Conservation (phyloP, 257 asterid genomes). For the Misopates orontium region DNA sequence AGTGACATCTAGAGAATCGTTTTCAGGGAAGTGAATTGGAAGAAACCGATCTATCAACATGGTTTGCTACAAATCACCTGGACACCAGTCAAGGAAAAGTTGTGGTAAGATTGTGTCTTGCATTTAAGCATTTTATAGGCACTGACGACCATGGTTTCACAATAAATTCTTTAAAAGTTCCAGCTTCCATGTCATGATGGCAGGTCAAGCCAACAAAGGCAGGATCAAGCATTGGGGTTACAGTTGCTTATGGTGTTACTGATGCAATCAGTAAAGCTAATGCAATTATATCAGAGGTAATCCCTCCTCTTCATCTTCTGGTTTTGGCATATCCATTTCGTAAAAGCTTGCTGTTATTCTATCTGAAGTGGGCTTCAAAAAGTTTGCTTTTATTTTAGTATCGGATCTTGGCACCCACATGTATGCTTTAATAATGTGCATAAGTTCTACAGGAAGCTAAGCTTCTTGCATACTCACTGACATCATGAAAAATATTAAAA, state of each 20-base stretch:
- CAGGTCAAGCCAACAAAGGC: slow-evolving; percentile 93
- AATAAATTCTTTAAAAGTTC: slow-evolving; percentile 21
- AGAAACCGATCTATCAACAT: slow-evolving; percentile 49
- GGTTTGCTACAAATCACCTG: slow-evolving; percentile 61
- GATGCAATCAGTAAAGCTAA: slow-evolving; percentile 65
- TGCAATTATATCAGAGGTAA: slow-evolving; percentile 72
- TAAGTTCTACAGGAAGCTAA: too few species aligned
- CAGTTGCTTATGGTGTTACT: slow-evolving; percentile 85
- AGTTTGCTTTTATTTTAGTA: too few species aligned
- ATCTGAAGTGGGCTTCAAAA: neutral
- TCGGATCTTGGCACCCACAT: too few species aligned
- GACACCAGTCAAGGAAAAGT: slow-evolving; percentile 71
- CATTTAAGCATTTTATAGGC: slow-evolving; percentile 18
- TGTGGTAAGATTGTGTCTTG: slow-evolving; percentile 60
- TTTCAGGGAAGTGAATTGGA: slow-evolving; percentile 61
- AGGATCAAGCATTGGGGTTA: slow-evolving; percentile 91
- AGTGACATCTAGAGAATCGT: slow-evolving; percentile 23
- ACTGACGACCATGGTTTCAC: slow-evolving; percentile 14
- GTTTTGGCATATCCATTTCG: neutral
- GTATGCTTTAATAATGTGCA: neutral
- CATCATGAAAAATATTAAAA: neutral
- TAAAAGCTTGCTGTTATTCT: neutral
- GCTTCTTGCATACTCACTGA: too few species aligned
- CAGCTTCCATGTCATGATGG: slow-evolving; percentile 33
- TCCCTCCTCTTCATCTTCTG: slow-evolving; percentile 23